Evolutionary conservation across 371 early-diverging fungal species (phyloP).

Genomic region (Mucor ambiguus): DNA sequence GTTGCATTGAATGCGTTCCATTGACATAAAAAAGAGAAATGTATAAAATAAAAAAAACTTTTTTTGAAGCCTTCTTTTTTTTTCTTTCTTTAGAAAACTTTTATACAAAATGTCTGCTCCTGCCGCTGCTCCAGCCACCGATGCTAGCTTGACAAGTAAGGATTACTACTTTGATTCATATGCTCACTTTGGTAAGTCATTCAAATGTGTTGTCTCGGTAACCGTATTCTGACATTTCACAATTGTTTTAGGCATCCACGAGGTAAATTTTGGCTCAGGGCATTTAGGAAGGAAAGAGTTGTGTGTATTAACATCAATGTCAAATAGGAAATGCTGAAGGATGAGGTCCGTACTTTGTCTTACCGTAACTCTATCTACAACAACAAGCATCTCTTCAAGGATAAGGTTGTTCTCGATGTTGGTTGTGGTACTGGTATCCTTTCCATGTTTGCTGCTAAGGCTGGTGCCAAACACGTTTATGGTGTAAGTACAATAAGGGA

Average conservation of each 20-base stretch:
- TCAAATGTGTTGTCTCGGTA: background rate
- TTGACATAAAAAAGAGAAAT: background rate
- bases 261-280: slow-evolving; percentile 29
- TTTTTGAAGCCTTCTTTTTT: background rate
- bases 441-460: slow-evolving; percentile 98
- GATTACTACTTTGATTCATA: slow-evolving; percentile 98
- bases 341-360: slow-evolving; percentile 92
- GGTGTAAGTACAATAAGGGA: slow-evolving; percentile 59
- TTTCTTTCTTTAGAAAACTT: background rate
- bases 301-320: slow-evolving; percentile 12
- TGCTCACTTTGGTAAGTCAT: slow-evolving; percentile 86
- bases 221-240: slow-evolving; percentile 26
- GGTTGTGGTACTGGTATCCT: slow-evolving; percentile 98
- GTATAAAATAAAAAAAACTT: background rate
- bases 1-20: background rate
- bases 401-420: slow-evolving; percentile 97
- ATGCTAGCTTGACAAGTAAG: slow-evolving; percentile 69
- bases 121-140: slow-evolving; percentile 16
- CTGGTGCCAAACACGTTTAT: slow-evolving; percentile 91
- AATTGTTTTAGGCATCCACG: slow-evolving; percentile 54
- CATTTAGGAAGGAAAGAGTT: background rate
- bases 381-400: slow-evolving; percentile 94
- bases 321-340: slow-evolving; percentile 91
- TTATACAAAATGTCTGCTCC: slow-evolving; percentile 10
- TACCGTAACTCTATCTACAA: slow-evolving; percentile 93